These are phyloP conservation scores for Candida berthetii DNA, from an alignment of 805 yeast genomes.

Conservation along the genomic window DNA sequence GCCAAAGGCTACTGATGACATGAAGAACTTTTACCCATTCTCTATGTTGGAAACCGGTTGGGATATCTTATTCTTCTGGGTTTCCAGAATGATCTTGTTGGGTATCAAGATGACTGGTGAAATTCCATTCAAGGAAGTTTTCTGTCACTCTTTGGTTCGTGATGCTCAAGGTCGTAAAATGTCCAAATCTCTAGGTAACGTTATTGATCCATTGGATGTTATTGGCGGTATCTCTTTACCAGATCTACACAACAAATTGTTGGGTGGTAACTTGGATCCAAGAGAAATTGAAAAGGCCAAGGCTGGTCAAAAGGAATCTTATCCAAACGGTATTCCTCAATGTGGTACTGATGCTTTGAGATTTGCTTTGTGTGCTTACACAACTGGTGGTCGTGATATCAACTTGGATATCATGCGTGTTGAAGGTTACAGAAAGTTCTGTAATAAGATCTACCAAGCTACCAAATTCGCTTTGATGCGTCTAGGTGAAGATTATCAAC, in stretches of 20 bases:
- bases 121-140: constrained; percentile 92
- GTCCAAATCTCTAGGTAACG: constrained; percentile 98
- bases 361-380: constrained; percentile 96
- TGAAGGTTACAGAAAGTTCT: constrained; percentile 98
- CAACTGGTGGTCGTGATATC: constrained; percentile 98
- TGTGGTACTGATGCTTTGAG: constrained; percentile 99
- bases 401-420: constrained; percentile 94
- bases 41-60: constrained; percentile 97
- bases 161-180: constrained; percentile 99
- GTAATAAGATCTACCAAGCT: constrained; percentile 99
- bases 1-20: constrained; percentile 77
- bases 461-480: constrained; percentile 94
- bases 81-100: constrained; percentile 89
- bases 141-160: constrained; percentile 97
- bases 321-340: constrained; percentile 97
- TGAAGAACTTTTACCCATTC: constrained; percentile 81
- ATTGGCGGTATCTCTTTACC: constrained; percentile 82
- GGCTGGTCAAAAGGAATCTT: constrained; percentile 80
- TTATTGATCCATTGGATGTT: constrained; percentile 92
- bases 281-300: constrained; percentile 82
- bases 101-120: constrained; percentile 87
- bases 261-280: constrained; percentile 81
- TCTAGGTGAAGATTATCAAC: constrained; percentile 82
- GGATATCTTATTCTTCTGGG: constrained; percentile 99
- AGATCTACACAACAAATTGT: constrained; percentile 70